Percentiles rank a stretch among this genome's conserved stretches.
Conservation (phyloP, 169 alveolate species). For the Eimeria nieschulzi region DNA sequence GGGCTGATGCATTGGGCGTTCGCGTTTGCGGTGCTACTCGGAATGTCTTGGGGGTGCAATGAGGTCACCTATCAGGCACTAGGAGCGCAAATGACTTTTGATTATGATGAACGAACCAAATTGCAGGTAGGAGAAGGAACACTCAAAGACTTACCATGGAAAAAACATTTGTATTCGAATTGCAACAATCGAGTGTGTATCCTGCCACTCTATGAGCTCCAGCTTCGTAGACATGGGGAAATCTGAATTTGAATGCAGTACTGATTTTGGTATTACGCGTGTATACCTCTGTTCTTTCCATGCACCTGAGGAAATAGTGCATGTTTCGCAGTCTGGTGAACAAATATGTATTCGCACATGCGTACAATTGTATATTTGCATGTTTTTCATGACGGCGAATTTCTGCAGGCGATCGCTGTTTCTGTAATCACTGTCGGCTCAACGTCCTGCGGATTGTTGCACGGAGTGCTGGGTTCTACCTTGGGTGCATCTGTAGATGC, state of each 20-base stretch:
- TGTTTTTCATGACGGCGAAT: background rate
- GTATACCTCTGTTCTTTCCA: no score
- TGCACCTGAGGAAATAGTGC: no score
- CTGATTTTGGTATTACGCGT: no score
- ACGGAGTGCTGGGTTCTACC: slow-evolving; percentile 56
- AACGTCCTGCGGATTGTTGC: slow-evolving; percentile 59
- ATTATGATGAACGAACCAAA: slow-evolving; percentile 69
- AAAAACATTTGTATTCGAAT: background rate
- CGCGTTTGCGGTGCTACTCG: slow-evolving; percentile 41
- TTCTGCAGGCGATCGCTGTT: slow-evolving; percentile 21
- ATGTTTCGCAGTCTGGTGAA: no score
- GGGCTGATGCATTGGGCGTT: slow-evolving; percentile 64
- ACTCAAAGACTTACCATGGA: no score
- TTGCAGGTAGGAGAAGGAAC: slow-evolving; percentile 36
- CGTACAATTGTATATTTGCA: no score
- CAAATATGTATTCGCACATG: no score
- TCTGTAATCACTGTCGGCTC: slow-evolving; percentile 58
- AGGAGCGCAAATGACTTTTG: slow-evolving; percentile 70
- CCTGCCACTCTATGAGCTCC: no score
- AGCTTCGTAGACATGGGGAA: no score
- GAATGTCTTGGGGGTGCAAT: slow-evolving; percentile 68
- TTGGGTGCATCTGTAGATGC: slow-evolving; percentile 53
- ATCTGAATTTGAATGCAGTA: no score
- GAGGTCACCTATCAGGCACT: slow-evolving; percentile 64
- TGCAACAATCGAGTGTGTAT: no score